Evolutionary conservation across 2,329 filamentous ascomycete species (phyloP).

Genomic region (Dichotomopilus funicola): DNA sequence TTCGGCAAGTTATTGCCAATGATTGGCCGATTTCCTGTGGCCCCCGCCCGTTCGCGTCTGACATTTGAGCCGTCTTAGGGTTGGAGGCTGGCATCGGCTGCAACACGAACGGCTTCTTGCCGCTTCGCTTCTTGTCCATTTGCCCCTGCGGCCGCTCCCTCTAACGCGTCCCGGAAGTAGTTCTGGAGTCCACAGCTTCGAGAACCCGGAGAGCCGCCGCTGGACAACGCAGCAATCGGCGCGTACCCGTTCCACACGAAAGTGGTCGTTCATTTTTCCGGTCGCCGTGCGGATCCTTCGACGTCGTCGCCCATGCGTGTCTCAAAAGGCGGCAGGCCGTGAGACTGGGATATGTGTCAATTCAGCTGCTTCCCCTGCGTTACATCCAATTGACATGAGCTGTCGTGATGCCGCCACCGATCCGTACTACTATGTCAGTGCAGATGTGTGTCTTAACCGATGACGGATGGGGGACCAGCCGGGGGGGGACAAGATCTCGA

Average conservation of each 20-base stretch:
- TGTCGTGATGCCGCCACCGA: not conserved
- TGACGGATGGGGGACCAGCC: not conserved
- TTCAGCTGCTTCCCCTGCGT: not conserved
- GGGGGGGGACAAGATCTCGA: too few species aligned
- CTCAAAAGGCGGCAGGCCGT: not conserved
- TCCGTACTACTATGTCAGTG: too few species aligned
- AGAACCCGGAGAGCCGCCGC: not conserved
- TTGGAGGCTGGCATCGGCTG: not conserved
- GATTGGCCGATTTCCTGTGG: too few species aligned
- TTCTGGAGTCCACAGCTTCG: not conserved
- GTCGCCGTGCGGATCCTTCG: too few species aligned
- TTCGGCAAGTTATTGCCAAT: too few species aligned
- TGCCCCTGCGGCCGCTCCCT: not conserved
- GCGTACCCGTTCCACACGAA: not conserved
- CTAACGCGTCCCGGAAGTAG: not conserved
- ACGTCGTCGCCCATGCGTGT: not conserved
- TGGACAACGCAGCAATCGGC: not conserved
- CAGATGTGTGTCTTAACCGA: not conserved
- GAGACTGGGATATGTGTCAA: not conserved
- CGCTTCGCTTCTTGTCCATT: not conserved
- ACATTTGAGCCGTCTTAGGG: not conserved
- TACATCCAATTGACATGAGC: not conserved
- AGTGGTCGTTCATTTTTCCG: too few species aligned
- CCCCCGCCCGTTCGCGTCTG: not conserved
- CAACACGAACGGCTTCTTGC: not conserved